Base-by-base conservation (phyloP, 495 filamentous ascomycete species). In the Aspergillus sclerotiicarbonarius region DNA sequence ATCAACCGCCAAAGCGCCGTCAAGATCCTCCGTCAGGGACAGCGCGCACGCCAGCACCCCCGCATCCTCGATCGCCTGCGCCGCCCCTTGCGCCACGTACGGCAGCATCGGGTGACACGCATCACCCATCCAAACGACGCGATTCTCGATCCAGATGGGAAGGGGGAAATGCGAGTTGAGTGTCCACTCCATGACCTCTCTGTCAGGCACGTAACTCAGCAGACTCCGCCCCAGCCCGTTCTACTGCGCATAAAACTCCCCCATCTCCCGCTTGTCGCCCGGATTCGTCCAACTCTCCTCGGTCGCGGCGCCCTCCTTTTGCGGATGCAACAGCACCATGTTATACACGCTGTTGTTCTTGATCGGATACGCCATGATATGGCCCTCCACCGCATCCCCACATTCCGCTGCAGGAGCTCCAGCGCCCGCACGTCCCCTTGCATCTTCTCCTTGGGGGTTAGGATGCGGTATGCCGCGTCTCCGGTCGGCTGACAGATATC, bases 281-380 rank as follows among this genome's bases (percentile, higher is more conserved):
- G 32, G 32, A 16, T 15, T 51, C 12, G 49, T 51, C 49, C 49
- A 51, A 13, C 25, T 51, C 19, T 51, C 49, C n/a, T 51, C 49
- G 8, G 16, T 51, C 18, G 30, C 16, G 16, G n/a, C 49, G n/a
- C 3, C 49, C 49, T 30, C 18, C 49, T 51, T 51, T 29, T 51
- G 30, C 9, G 49, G 49, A 35, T 51, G 10, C 4, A 51, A 19
- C 16, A 51, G 32, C 20, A 51, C 49, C 49, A 51, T 32, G 15
- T 35, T 51, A 35, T 51, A 51, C 7, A 51, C 49, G 16, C 18
- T 51, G 32, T 51, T 32, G n/a, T 51, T 18, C 30, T 51, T 51
- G 32, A 51, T 51, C 29, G 49, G 25, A 19, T 51, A 51, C 16
- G 30, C 30, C 49, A 51, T 51, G 49, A 32, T 51, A 32, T 51